Base-by-base conservation (phyloP, 371 early-diverging fungal genomes). In the Mucor racemosus region DNA sequence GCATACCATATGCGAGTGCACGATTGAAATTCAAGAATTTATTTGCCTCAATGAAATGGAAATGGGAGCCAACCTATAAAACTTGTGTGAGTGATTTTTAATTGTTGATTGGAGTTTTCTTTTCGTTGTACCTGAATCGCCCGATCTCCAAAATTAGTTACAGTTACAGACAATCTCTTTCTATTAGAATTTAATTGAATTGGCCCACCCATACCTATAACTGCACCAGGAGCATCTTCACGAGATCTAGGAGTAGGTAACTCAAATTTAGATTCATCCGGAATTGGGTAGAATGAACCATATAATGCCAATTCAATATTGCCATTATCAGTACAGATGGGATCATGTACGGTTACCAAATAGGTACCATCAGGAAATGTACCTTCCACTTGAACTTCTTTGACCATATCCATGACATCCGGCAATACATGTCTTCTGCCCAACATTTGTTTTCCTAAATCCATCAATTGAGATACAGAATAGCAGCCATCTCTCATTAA, bases 31-130 rank as follows among this genome's bases (percentile, higher is more conserved):
- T 66, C 5, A 97, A 80, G 5, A 73, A 71, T 11, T 89, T 82
- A 76, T 97, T 96, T 53, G 91, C 84, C 76, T 97, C 98, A 64
- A 95, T 93, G 67, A 97, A 93, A 69, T 96, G 98, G 76, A 87
- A 96, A 82, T 97, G 98, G 0, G 94, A 94, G 6, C 98, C 98
- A 48, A 97, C 90, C 69, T 68, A 60, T 35, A 1, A 17, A 15
- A 14, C 19, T 14, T 3, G 21, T 13, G 34, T 11, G 19, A 54
- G 21, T 17, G 6, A 61, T n/a, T 9, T 33, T 44, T 21, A 9
- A 8, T 59, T 9, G 21, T 0, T 4, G 7, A 11, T 31, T 10
- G 4, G 1, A 11, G 31, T 14, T 5, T 53, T 31, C 9, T 53
- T 31, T 17, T 19, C 11, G 15, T 19, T 15, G 44, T 62, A 65